phyloP scores from a whole-genome alignment of 306 rosid genomes.

The Casuarina equisetifolia region DNA sequence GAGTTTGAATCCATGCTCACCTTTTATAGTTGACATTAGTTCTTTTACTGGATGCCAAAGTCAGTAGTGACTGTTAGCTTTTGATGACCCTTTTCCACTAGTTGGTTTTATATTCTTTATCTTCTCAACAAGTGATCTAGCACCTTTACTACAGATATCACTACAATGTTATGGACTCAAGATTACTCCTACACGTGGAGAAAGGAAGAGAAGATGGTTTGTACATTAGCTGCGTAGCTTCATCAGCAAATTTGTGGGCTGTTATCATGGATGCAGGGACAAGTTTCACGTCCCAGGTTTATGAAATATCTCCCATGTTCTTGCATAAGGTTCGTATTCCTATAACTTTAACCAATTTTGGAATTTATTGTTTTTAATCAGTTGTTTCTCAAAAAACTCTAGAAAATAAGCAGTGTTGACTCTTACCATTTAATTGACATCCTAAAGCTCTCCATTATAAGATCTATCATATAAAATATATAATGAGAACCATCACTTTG shows the following conservation, averaged over 20 bases:
- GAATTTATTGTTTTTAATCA: not conserved
- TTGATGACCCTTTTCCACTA: conserved; percentile 22
- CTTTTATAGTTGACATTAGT: not conserved
- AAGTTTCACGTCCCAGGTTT: conserved; percentile 41
- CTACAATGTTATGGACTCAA: conserved; percentile 82
- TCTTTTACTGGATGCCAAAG: not conserved
- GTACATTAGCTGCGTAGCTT: conserved; percentile 75
- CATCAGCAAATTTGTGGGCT: conserved; percentile 43
- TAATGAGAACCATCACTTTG: no score
- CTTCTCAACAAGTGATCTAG: conserved; percentile 19
- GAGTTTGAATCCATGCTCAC: conserved; percentile 1
- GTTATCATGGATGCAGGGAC: conserved; percentile 47
- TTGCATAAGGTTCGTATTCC: conserved; percentile 39
- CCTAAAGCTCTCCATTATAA: no score
- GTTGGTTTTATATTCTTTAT: conserved; percentile 25
- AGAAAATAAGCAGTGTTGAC: no score
- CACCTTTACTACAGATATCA: conserved; percentile 62
- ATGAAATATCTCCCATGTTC: conserved; percentile 39
- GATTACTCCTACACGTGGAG: conserved; percentile 84
- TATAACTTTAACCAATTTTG: conserved; percentile 12
- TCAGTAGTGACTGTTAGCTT: conserved; percentile 2
- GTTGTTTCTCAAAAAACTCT: no score
- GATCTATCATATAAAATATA: no score
- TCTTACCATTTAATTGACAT: no score
- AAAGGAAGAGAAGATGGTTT: conserved; percentile 95